Evolutionary conservation across 352 stramenopile species (phyloP).

Genomic region (Ophiocytium majus): DNA sequence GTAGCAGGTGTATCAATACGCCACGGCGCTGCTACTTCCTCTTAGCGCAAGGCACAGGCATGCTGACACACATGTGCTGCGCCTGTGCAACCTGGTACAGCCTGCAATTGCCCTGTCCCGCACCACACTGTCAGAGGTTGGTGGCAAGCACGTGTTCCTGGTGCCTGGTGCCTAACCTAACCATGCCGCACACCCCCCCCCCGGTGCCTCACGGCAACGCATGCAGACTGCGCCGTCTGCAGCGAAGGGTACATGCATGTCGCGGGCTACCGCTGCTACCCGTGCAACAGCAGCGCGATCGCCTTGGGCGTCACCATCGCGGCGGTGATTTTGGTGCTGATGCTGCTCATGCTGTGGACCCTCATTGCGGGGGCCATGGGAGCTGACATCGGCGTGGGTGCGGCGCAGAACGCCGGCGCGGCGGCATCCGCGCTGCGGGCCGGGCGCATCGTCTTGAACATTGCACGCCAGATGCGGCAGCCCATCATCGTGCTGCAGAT

Average conservation of each 20-base stretch:
- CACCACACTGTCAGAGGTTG: no score
- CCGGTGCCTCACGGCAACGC: no score
- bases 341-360: background rate
- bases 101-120: no score
- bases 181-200: no score
- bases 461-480: background rate
- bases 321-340: background rate
- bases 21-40: no score
- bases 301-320: background rate
- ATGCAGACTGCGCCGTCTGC: background rate
- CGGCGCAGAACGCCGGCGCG: background rate
- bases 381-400: background rate
- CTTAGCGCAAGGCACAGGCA: no score
- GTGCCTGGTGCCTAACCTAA: no score
- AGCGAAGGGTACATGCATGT: background rate
- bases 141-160: no score
- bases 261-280: background rate
- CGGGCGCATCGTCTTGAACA: background rate
- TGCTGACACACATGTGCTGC: no score
- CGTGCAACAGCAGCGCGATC: background rate
- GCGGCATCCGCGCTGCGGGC: background rate
- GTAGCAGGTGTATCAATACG: no score
- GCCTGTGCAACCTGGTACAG: no score
- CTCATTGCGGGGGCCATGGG: background rate
- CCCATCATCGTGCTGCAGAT: conserved; percentile 3